Evolutionary conservation across 352 stramenopile species (phyloP).

Genomic region (Phytophthora pistaciae): DNA sequence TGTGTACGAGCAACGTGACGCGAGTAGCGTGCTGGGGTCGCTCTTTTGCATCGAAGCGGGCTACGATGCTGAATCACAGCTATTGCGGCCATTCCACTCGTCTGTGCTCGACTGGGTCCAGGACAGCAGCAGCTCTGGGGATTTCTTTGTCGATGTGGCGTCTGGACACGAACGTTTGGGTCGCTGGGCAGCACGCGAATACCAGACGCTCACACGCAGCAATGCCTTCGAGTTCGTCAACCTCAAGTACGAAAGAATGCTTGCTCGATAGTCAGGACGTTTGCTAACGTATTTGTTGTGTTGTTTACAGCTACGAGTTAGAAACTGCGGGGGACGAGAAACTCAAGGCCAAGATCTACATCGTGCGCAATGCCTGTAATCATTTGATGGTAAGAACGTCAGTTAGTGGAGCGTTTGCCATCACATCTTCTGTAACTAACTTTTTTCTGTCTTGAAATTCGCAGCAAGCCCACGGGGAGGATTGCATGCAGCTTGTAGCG

Average conservation of each 20-base stretch:
- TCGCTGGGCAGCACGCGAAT: slow-evolving; percentile 65
- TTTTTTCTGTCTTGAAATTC: background rate
- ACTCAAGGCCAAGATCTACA: slow-evolving; percentile 65
- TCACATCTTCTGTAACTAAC: background rate
- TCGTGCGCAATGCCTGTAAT: slow-evolving; percentile 78
- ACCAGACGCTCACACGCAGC: slow-evolving; percentile 50
- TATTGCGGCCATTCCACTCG: slow-evolving; percentile 75
- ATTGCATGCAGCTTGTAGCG: slow-evolving; percentile 64
- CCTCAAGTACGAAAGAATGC: slow-evolving; percentile 60
- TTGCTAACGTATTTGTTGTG: slow-evolving; percentile 10
- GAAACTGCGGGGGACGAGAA: slow-evolving; percentile 44
- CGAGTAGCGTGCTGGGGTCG: slow-evolving; percentile 57
- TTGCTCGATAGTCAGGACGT: too few relatives aligned
- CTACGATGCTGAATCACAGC: slow-evolving; percentile 23
- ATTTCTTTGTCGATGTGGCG: slow-evolving; percentile 60
- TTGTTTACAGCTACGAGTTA: slow-evolving; percentile 59
- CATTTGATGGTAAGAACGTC: slow-evolving; percentile 65
- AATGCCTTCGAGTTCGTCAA: slow-evolving; percentile 72
- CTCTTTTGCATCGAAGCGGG: slow-evolving; percentile 66
- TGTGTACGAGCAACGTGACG: slow-evolving; percentile 69
- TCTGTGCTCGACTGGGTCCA: slow-evolving; percentile 81
- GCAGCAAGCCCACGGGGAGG: slow-evolving; percentile 63
- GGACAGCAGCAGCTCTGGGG: slow-evolving; percentile 52
- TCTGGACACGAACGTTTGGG: slow-evolving; percentile 72
- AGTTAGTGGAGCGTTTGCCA: background rate